Conservation (phyloP, 148 eudicot species). For the Polygonum maritimum region DNA sequence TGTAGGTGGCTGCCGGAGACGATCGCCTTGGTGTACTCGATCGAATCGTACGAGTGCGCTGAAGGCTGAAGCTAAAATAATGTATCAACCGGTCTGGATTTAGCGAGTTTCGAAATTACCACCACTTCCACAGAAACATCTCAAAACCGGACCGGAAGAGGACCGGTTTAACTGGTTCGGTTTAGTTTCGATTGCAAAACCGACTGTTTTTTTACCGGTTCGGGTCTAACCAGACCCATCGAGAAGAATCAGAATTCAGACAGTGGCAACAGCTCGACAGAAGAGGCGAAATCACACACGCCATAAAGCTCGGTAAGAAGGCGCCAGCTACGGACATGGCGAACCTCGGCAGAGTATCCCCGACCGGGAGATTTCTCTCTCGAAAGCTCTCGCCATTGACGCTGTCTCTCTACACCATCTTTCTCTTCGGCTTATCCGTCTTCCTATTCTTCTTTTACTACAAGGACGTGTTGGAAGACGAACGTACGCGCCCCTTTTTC, state of each 20-base stretch:
- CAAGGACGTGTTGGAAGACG: constrained; percentile 27
- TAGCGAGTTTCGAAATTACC: too few relatives aligned
- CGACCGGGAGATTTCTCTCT: constrained; percentile 14
- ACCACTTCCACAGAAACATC: too few relatives aligned
- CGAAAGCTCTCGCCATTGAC: constrained; percentile 24
- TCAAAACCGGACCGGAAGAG: too few relatives aligned
- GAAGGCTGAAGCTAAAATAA: too few relatives aligned
- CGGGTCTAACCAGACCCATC: too few relatives aligned
- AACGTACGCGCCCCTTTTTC: constrained; percentile 17
- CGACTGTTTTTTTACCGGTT: too few relatives aligned
- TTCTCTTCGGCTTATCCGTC: constrained; percentile 28
- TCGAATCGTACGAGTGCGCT: too few relatives aligned
- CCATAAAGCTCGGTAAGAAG: neutral
- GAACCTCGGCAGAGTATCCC: constrained; percentile 3
- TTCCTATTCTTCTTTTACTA: constrained; percentile 26
- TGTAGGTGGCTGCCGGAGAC: too few relatives aligned
- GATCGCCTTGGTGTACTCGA: too few relatives aligned
- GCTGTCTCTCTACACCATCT: constrained; percentile 23
- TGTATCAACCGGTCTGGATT: too few relatives aligned
- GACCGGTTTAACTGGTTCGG: too few relatives aligned
- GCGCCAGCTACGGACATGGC: constrained; percentile 7
- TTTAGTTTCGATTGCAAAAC: too few relatives aligned
- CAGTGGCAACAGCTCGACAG: neutral
- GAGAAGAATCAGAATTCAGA: neutral
- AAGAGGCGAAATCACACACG: neutral